phyloP scores from a whole-genome alignment of 2,329 filamentous ascomycete species.

The Phialophora tarda region DNA sequence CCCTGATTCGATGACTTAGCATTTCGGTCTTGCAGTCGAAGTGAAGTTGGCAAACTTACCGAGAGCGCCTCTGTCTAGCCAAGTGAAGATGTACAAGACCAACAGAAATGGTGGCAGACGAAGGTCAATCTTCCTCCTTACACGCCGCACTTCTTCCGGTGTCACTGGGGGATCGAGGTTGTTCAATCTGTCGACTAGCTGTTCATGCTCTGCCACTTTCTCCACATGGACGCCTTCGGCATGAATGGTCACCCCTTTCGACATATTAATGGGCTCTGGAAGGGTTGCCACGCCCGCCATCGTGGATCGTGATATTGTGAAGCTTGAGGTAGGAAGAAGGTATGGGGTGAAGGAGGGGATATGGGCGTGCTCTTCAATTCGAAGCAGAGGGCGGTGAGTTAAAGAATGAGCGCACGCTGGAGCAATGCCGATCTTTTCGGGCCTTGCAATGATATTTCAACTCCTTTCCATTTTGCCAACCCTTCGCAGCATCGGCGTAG shows the following conservation, averaged over 20 bases:
- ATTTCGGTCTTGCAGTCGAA: neutral
- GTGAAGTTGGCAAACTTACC: constrained; percentile 4
- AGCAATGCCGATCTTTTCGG: neutral
- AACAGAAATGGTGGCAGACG: constrained; percentile 24
- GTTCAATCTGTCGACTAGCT: constrained; percentile 22
- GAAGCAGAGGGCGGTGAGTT: neutral
- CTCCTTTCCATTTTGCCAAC: neutral
- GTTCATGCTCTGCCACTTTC: constrained; percentile 25
- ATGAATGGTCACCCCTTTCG: constrained; percentile 11
- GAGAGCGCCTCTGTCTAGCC: constrained; percentile 27
- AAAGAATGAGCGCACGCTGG: neutral
- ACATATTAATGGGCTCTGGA: constrained; percentile 22
- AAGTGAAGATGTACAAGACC: constrained; percentile 29
- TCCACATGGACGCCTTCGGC: constrained; percentile 23
- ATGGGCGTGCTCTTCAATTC: neutral
- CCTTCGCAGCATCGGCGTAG: constrained; percentile 9
- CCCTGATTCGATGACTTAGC: constrained; percentile 9
- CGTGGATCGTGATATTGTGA: neutral
- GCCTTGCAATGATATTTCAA: neutral
- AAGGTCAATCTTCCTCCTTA: constrained; percentile 24
- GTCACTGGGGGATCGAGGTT: constrained; percentile 26
- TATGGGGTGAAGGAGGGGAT: neutral
- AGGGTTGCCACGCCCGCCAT: constrained; percentile 20
- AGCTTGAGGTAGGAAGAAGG: neutral
- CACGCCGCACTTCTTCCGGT: constrained; percentile 16